A percentile compares a stretch with the other conserved stretches of the same genome.
These are phyloP conservation scores for Populus tomentosa DNA, from an alignment of 441 rosid genomes.

Conservation along the genomic window DNA sequence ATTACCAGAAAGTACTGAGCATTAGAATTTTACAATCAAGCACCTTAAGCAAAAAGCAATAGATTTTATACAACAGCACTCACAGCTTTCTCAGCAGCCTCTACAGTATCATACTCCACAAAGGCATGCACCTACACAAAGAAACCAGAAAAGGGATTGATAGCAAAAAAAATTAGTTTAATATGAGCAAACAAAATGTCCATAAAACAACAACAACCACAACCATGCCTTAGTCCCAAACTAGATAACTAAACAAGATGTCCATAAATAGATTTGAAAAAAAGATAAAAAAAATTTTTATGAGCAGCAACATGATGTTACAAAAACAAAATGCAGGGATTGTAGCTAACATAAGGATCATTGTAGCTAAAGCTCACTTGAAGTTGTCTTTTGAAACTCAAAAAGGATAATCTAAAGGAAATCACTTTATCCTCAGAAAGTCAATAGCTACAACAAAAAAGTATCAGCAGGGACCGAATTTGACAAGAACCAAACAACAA, in stretches of 20 bases:
- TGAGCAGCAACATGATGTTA: background rate
- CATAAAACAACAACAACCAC: background rate
- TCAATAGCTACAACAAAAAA: background rate
- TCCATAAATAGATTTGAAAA: background rate
- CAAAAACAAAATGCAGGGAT: too few species aligned
- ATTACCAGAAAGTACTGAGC: constrained; percentile 7
- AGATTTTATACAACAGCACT: constrained; percentile 24
- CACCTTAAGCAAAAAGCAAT: constrained; percentile 5
- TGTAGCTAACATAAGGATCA: background rate
- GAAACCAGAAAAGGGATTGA: constrained; percentile 10
- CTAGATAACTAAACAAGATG: background rate
- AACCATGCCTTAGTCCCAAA: background rate
- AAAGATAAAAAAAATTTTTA: too few species aligned
- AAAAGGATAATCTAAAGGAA: background rate
- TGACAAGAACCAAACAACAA: background rate
- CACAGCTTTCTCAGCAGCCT: constrained; percentile 93
- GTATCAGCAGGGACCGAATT: background rate
- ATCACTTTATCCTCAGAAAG: background rate
- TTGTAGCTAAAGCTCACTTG: background rate
- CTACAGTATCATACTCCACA: constrained; percentile 78
- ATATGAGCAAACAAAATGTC: background rate
- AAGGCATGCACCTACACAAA: constrained; percentile 66
- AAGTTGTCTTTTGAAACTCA: background rate
- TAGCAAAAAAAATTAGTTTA: background rate
- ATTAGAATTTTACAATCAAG: background rate